Base-by-base conservation (phyloP, 2,329 filamentous ascomycete genomes). In the Coleophoma eucalyptorum region DNA sequence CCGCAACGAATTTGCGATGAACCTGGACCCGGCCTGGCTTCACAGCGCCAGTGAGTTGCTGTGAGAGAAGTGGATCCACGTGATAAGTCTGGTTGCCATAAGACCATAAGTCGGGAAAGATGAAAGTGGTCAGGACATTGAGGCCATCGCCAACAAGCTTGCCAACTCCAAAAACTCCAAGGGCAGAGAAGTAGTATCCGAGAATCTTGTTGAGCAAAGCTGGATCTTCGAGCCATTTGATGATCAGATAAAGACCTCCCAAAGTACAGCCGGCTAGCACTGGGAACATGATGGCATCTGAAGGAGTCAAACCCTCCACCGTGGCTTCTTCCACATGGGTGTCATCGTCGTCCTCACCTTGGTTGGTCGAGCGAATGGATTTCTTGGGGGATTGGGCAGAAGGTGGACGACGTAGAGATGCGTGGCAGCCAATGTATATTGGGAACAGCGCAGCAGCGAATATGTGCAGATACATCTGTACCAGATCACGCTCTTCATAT, bases 161-260 rank as follows among this genome's bases (percentile, higher is more conserved):
- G 8, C 84, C 77, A 15, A 94, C 77, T 54, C 89, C 90, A 55
- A 88, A 85, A n/a, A 95, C 69, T 0, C 89, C 90, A 64, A 93
- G 83, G 51, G 82, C 68, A 3, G 88, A 89, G 70, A 96, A 92
- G 73, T 97, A 97, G 63, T 80, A 83, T 37, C 89, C 86, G 19
- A 97, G 73, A 37, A 95, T 80, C 68, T 86, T 89, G 72, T 93
- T 97, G 62, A 97, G 71, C 19, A 95, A 73, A 11, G 84, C 77
- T 1, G 91, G 86, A 62, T 96, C 89, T 57, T 93, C 77, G 50
- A 97, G 80, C 80, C 87, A 94, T 67, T 95, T 90, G 65, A 97
- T 90, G 53, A 96, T 75, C 61, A 92, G 86, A 72, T 97, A 97
- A 12, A 97, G 76, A 5, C 83, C 83, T 40, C 84, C 78, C 8